Percentiles rank a stretch among this genome's conserved stretches.
These are phyloP conservation scores for Phytophthora sojae DNA, from an alignment of 352 stramenopile genomes.

Conservation along the genomic window DNA sequence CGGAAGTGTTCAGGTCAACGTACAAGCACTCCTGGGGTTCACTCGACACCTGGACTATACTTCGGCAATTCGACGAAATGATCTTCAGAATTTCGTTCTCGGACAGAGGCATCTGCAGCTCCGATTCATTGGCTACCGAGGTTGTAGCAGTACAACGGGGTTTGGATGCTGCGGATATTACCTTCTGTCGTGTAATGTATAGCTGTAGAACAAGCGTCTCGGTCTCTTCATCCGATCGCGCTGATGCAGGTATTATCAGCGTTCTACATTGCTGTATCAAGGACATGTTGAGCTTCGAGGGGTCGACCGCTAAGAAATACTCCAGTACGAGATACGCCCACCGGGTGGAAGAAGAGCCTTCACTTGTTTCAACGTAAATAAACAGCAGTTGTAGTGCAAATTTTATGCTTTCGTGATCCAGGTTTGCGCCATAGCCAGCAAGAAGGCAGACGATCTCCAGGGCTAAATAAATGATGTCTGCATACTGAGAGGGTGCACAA, in stretches of 20 bases:
- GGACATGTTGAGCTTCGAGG: slow-evolving; percentile 25
- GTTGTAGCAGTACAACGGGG: too few relatives aligned
- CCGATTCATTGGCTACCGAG: neutral
- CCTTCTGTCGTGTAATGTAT: slow-evolving; percentile 29
- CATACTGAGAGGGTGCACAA: slow-evolving; percentile 40
- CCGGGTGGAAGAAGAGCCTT: slow-evolving; percentile 16
- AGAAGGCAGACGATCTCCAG: slow-evolving; percentile 53
- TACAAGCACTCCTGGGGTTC: slow-evolving; percentile 7
- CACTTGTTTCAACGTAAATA: slow-evolving; percentile 19
- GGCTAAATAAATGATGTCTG: slow-evolving; percentile 28
- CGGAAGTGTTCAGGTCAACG: slow-evolving; percentile 26
- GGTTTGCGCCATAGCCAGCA: slow-evolving; percentile 40
- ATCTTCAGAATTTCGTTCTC: slow-evolving; percentile 22
- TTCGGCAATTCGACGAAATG: slow-evolving; percentile 23
- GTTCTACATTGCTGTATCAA: slow-evolving; percentile 43
- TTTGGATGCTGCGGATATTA: neutral
- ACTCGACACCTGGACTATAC: slow-evolving; percentile 26
- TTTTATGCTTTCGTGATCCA: slow-evolving; percentile 15
- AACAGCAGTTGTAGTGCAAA: slow-evolving; percentile 46
- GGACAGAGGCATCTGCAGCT: neutral
- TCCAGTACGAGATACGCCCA: slow-evolving; percentile 48
- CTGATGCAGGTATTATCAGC: slow-evolving; percentile 31
- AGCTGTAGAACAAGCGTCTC: slow-evolving; percentile 36
- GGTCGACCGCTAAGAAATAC: slow-evolving; percentile 36
- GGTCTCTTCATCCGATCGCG: slow-evolving; percentile 34